Base-by-base conservation (phyloP, 2,329 filamentous ascomycete species). In the Venturia aucupariae region DNA sequence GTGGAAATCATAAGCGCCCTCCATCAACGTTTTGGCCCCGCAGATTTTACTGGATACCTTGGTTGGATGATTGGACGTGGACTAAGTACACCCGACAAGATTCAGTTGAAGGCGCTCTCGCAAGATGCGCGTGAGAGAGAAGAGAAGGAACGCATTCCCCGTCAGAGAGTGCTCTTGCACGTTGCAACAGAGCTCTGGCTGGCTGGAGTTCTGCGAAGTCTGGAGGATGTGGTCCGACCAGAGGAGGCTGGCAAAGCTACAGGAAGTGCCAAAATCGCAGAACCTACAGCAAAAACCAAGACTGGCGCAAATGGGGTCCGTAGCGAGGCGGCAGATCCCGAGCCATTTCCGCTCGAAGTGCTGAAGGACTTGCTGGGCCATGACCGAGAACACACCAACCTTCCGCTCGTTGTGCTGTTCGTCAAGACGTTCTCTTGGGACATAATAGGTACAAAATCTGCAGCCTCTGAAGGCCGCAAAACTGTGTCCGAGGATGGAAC, bases 381-480 rank as follows among this genome's bases (percentile, higher is more conserved):
- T 72, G 94, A 99, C 74, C 86, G 92, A 64, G 93, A 99, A 69
- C 94, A 97, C 72, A 81, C 86, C 64, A 99, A 97, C 72, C 78
- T 99, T 54, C 92, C 94, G 0, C 80, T 99, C 57, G 88, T 97
- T 6, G 94, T 97, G 62, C 84, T 96, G 17, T 99, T 99, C 72
- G 92, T 96, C 69, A 99, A 97, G 78, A 88, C 90, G 22, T 99
- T 97, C 71, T 88, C 89, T 67, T 99, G 93, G 92, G 95, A 99
- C 77, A 85, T 97, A 42, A 78, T 99, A 17, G 94, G 94, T 2
- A 85, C 92, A 32, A 92, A 87, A 70, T 78, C 86, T 38, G 78
- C 84, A 15, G 85, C 85, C 55, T 82, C 86, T 8, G 91, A 96
- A 67, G 86, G 89, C n/a, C 86, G 92, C 65, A 96, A 92, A 77